Evolutionary conservation across 1,284 basidiomycete species (phyloP), one percentile per base, ranked within the genome.

Genomic region (Cutaneotrichosporon spelunceum): DNA sequence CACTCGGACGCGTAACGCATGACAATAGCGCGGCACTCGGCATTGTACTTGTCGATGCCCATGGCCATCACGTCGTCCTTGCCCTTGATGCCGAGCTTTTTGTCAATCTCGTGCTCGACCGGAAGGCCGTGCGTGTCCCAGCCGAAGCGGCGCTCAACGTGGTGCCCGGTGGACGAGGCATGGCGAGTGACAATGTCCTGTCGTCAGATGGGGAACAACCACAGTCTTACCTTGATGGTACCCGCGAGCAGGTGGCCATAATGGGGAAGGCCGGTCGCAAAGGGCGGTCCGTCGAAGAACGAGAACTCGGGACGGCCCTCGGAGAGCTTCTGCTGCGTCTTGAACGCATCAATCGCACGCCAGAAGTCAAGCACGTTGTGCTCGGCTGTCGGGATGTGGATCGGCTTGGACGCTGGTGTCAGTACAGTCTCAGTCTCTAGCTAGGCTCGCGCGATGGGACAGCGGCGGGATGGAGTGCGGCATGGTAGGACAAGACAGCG

Each of bases 121-220:
- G 96, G 96, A 23, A 99, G 86, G 61, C 95, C 96, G 81, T 99
- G 96, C 29, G 95, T 98, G 80, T 99, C 96, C 96, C 96, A 99
- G 57, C 96, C 96, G 78, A 99, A 99, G 58, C 96, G 87, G 64
- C 96, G 89, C 66, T 89, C 87, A 70, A 99, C 96, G 76, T 98
- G 90, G 81, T 88, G 88, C 13, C 96, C 96, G 56, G 90, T 95
- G 44, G 92, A 88, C 77, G 92, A 88, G 3, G 95, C 95, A 81
- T 96, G 92, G 64, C 94, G 86, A 53, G 94, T 97, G 62, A 97
- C 92, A 73, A 97, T 93, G 77, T 97, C 94, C 92, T 94, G 4
- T 9, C 39, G 61, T 47, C 33, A 54, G 45, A 19, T n/a, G 23
- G 30, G 44, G 4, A n/a, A 24, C 23, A 52, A 33, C 30, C 13